Evolutionary conservation across 2,329 filamentous ascomycete species (phyloP), one percentile per base, ranked within the genome.

Genomic region (Trichoderma gracile): DNA sequence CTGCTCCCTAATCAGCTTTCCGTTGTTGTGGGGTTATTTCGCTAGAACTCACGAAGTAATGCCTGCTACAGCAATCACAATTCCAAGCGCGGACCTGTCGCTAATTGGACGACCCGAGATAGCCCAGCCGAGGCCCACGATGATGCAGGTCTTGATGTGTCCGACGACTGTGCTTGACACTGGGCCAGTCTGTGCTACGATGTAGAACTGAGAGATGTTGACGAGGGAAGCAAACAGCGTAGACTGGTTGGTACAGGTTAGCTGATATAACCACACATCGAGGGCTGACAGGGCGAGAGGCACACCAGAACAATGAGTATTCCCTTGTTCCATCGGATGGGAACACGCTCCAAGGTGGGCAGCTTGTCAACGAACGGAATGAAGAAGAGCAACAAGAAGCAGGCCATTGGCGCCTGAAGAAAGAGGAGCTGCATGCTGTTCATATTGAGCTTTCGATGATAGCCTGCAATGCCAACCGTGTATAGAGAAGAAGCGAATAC

Each of bases 351-450:
- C n/a, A 25, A 8, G 12, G 79, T 78, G 3, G 87, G 86, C 70
- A 89, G 85, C 17, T 80, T 83, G 69, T 91, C 88, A 21, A 86
- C 78, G 70, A 89, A 88, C 0, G 87, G 87, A 66, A 89, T 88
- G 42, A 84, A 81, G 69, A 89, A 89, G 30, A 89, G 80, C 59
- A 90, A 80, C 68, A 89, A 74, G 66, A 88, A 80, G 2, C 84
- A 82, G 23, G 86, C 85, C 2, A 89, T 77, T 2, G 87, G 86
- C 2, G 87, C 85, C 74, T 90, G 87, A 74, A 89, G 89, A 76
- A 86, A 85, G 12, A 91, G 80, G 38, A 91, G 77, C 77, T 90
- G 88, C 82, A 89, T 87, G 75, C 86, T 89, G 68, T 82, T 84
- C 77, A 89, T 86, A 66, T 86, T 81, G 23, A 89, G 80, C 74